Evolutionary conservation across 345 rosid genomes (phyloP).

Genomic region (Aegle marmelos): DNA sequence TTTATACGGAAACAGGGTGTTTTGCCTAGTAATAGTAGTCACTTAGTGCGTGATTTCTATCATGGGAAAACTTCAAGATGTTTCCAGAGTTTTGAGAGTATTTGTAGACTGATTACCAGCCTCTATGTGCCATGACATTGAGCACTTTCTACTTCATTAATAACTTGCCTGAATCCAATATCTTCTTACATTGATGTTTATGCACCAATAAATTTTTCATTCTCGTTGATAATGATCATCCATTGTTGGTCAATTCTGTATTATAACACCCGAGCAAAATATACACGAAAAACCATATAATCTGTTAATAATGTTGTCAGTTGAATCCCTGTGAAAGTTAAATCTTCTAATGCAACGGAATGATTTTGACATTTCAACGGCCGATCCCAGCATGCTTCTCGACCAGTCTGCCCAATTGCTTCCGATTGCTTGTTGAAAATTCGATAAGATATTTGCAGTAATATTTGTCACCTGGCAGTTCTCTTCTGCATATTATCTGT

Average conservation of each 20-base stretch:
- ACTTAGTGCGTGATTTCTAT: background rate
- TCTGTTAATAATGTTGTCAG: background rate
- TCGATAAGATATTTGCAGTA: background rate
- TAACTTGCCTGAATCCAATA: too few relatives aligned
- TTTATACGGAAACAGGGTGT: background rate
- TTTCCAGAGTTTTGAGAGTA: background rate
- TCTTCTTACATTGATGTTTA: too few relatives aligned
- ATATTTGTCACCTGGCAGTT: background rate
- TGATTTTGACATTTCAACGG: background rate
- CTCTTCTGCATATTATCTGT: background rate
- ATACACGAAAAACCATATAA: background rate
- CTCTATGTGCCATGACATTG: background rate
- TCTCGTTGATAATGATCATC: background rate
- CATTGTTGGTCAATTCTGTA: background rate
- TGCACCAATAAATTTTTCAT: background rate
- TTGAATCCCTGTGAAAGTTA: too few relatives aligned
- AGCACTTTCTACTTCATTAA: too few relatives aligned
- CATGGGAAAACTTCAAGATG: background rate
- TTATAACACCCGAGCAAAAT: too few relatives aligned
- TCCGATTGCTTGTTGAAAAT: background rate
- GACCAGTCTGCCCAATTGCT: background rate
- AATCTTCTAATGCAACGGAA: background rate
- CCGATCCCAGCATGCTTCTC: background rate
- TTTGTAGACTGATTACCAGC: background rate
- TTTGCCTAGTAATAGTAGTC: conserved; percentile 1